These are phyloP conservation scores for Candida odintsovae DNA, from an alignment of 805 yeast genomes.

Conservation along the genomic window DNA sequence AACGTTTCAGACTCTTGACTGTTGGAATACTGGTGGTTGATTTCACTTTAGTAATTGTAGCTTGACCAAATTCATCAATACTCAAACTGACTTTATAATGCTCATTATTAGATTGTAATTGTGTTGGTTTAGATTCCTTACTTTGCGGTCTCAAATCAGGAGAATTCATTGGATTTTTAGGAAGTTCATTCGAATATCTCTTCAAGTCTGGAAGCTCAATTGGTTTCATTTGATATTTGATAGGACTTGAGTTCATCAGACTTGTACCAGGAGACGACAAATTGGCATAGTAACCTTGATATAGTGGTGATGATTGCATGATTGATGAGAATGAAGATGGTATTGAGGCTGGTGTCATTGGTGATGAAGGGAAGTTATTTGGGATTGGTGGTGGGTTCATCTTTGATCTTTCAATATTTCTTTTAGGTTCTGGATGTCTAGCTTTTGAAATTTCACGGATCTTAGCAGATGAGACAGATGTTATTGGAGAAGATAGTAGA, in stretches of 20 bases:
- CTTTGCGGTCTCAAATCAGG: slow-evolving; percentile 11
- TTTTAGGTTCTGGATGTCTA: slow-evolving; percentile 4
- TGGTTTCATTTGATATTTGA: slow-evolving; percentile 22
- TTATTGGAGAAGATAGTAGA: slow-evolving; percentile 23
- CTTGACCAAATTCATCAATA: slow-evolving; percentile 24
- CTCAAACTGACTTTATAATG: slow-evolving; percentile 14
- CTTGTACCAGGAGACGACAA: slow-evolving; percentile 19
- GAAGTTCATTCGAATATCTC: slow-evolving; percentile 8
- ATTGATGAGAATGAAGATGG: slow-evolving; percentile 16
- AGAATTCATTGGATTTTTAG: slow-evolving; percentile 19
- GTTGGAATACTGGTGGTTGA: neutral
- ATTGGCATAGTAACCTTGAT: slow-evolving; percentile 23
- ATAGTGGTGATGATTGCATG: slow-evolving; percentile 25
- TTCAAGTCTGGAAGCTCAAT: slow-evolving; percentile 12
- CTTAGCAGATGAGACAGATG: slow-evolving; percentile 7
- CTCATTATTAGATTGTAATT: neutral
- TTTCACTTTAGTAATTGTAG: slow-evolving; percentile 15
- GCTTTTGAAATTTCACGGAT: neutral
- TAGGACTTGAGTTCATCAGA: slow-evolving; percentile 17
- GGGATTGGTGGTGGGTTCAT: slow-evolving; percentile 1
- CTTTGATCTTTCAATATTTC: neutral
- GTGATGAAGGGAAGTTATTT: slow-evolving; percentile 10
- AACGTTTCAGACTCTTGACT: neutral
- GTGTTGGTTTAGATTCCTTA: neutral
- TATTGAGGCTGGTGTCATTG: slow-evolving; percentile 21